Evolutionary conservation across 768 basidiomycete genomes (phyloP).

Genomic region (Cyathus striatus): DNA sequence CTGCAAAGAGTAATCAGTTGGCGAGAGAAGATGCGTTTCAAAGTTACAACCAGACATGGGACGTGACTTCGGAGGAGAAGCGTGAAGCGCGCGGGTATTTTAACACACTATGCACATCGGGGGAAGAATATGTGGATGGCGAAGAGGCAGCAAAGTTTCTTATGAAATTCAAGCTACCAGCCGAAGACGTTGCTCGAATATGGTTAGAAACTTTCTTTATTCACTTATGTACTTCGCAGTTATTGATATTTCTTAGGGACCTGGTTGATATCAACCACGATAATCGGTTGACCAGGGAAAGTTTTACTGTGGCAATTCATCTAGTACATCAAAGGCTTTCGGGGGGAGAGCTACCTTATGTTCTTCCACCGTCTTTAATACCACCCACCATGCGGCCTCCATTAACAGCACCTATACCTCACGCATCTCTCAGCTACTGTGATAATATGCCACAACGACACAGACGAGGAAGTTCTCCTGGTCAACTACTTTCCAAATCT

Average conservation of each 20-base stretch:
- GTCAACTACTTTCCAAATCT: not conserved
- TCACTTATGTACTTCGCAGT: not conserved
- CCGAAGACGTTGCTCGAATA: constrained; percentile 29
- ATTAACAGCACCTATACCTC: constrained; percentile 6
- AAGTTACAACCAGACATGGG: constrained; percentile 14
- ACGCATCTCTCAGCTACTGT: constrained; percentile 4
- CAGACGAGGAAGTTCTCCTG: not conserved
- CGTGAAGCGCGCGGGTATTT: constrained; percentile 25
- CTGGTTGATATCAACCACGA: constrained; percentile 28
- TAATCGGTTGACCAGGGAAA: constrained; percentile 27
- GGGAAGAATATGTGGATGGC: constrained; percentile 24
- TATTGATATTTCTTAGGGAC: constrained; percentile 17
- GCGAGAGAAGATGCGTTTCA: not conserved
- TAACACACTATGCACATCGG: constrained; percentile 20
- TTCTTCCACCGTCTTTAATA: constrained; percentile 25
- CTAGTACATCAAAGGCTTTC: constrained; percentile 23
- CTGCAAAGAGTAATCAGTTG: not conserved
- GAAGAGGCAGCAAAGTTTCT: constrained; percentile 27
- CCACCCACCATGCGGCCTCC: constrained; percentile 19
- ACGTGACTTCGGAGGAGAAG: constrained; percentile 20
- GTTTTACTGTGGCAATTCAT: constrained; percentile 32
- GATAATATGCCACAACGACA: not conserved
- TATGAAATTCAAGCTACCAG: constrained; percentile 21
- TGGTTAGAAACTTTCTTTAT: constrained; percentile 19
- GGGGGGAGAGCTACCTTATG: constrained; percentile 25